Conservation (phyloP, 23 red algal genomes). For the Gracilaria gracilis region DNA sequence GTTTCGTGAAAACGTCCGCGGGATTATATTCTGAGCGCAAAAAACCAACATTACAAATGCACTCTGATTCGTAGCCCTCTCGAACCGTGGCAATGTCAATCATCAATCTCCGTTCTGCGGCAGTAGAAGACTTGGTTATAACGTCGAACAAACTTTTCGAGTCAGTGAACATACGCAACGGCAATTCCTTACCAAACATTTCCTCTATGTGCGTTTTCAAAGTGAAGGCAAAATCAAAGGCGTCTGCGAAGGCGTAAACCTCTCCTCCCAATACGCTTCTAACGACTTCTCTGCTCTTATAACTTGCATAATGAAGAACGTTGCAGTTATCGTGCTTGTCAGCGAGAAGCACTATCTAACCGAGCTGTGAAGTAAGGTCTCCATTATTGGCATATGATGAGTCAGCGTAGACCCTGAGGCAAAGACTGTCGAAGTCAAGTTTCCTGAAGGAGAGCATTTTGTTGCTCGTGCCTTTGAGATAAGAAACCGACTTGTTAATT, state of each 20-base stretch:
- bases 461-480: not conserved
- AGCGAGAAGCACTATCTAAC: not conserved
- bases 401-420: not conserved
- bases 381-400: not conserved
- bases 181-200: not conserved
- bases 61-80: not conserved
- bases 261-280: conserved; percentile 14
- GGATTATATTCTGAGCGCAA: not conserved
- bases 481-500: not conserved
- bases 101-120: not conserved
- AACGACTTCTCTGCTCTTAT: not conserved
- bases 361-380: not conserved
- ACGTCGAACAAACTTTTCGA: not conserved
- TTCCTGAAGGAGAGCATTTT: not conserved
- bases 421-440: not conserved
- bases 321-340: conserved; percentile 2
- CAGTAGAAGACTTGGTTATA: not conserved
- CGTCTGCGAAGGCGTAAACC: conserved; percentile 21
- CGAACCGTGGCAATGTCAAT: not conserved
- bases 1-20: not conserved
- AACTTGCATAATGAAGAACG: not conserved
- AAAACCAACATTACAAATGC: not conserved
- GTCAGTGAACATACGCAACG: not conserved
- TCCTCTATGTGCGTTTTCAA: not conserved
- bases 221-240: not conserved